Percentiles rank a stretch among this genome's conserved stretches.
phyloP scores from a whole-genome alignment of 306 rosid species.

The Vicia faba region DNA sequence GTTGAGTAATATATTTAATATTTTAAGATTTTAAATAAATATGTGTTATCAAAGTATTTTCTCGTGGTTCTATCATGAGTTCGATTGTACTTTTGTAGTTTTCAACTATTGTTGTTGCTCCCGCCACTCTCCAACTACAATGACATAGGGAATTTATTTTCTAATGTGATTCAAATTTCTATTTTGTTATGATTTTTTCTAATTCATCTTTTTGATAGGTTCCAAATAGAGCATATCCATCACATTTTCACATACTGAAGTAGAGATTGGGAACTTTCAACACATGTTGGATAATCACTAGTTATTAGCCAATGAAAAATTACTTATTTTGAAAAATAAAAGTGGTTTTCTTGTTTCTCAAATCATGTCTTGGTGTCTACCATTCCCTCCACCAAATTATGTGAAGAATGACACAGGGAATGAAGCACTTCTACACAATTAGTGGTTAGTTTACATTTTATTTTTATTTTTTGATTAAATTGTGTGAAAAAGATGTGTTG shows the following conservation, averaged over 20 bases:
- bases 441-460: slow-evolving; percentile 12
- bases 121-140: no score
- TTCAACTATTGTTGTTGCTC: no score
- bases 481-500: background rate
- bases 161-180: no score
- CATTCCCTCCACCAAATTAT: slow-evolving; percentile 45
- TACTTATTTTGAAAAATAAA: background rate
- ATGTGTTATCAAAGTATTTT: background rate
- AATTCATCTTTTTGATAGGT: background rate
- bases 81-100: background rate
- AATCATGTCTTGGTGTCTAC: slow-evolving; percentile 33
- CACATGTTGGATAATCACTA: no score
- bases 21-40: background rate
- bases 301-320: no score
- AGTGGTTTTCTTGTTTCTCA: background rate
- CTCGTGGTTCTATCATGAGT: no score
- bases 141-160: no score
- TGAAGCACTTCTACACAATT: slow-evolving; percentile 24
- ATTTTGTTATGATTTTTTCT: background rate
- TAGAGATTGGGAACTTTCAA: background rate
- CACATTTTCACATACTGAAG: background rate
- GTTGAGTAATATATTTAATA: background rate
- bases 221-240: background rate
- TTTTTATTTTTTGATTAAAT: background rate
- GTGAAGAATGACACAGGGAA: slow-evolving; percentile 27